Evolutionary conservation across 1,284 basidiomycete species (phyloP).

Genomic region (Puccinia coronata): DNA sequence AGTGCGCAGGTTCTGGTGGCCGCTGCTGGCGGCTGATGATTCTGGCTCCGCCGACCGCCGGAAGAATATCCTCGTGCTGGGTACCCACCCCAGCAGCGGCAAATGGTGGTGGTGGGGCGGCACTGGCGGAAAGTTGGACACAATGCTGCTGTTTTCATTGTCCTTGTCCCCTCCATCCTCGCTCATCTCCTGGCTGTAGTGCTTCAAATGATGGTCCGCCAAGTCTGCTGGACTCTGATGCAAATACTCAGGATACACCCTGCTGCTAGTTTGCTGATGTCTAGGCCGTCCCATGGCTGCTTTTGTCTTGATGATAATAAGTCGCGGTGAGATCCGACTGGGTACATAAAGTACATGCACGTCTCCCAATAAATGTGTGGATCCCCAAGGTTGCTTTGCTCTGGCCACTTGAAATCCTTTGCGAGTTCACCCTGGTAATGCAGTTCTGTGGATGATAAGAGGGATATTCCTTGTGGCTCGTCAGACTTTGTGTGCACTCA

Average conservation of each 20-base stretch:
- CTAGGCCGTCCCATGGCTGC: neutral
- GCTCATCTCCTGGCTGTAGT: too few species aligned
- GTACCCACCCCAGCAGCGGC: neutral
- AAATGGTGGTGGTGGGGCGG: conserved; percentile 3
- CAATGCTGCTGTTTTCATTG: neutral
- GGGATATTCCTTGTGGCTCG: too few species aligned
- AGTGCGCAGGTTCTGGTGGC: neutral
- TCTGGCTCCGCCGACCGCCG: neutral
- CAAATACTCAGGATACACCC: conserved; percentile 8
- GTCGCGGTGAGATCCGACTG: neutral
- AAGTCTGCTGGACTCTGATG: neutral
- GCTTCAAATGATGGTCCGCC: neutral
- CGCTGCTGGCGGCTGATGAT: neutral
- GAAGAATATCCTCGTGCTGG: too few species aligned
- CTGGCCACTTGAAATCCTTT: too few species aligned
- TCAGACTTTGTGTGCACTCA: too few species aligned
- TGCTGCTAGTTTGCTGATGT: neutral
- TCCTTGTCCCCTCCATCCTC: neutral
- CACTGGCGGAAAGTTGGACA: conserved; percentile 8
- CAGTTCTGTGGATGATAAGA: too few species aligned
- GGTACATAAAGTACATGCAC: too few species aligned
- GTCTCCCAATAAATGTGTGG: too few species aligned
- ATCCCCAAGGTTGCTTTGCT: too few species aligned
- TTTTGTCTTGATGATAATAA: neutral
- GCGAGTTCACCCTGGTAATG: too few species aligned